phyloP scores from a whole-genome alignment of 2,329 filamentous ascomycete genomes.

The Diaporthe vexans region DNA sequence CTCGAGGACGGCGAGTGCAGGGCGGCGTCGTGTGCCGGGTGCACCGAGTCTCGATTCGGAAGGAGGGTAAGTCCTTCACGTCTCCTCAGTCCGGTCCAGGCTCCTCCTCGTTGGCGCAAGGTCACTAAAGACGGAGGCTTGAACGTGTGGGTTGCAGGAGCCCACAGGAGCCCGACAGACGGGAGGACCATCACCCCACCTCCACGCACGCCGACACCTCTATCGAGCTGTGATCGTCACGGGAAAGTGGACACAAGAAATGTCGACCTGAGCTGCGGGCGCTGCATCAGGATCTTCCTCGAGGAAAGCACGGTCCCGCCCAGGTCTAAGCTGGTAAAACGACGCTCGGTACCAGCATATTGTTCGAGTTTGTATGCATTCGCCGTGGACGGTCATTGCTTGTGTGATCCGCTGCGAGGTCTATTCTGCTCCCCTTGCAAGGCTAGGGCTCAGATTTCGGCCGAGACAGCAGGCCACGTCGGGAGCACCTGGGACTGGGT shows the following conservation, averaged over 20 bases:
- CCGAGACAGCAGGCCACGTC: not conserved
- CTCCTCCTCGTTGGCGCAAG: not conserved
- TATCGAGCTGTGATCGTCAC: constrained; percentile 13
- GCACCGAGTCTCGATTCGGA: not conserved
- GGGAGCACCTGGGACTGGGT: constrained; percentile 15
- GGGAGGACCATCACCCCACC: not conserved
- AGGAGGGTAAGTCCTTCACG: not conserved
- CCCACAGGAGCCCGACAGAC: constrained; percentile 10
- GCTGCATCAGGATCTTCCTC: not conserved
- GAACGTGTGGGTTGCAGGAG: constrained; percentile 22
- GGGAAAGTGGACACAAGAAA: not conserved
- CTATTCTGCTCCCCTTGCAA: constrained; percentile 28
- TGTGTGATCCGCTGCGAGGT: not conserved
- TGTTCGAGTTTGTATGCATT: not conserved
- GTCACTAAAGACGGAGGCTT: constrained; percentile 3
- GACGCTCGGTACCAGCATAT: constrained; percentile 4
- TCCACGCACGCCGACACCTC: constrained; percentile 1
- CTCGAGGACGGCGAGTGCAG: not conserved
- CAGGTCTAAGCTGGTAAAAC: constrained; percentile 5
- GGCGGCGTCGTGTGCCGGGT: too few relatives aligned
- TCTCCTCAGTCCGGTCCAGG: not conserved
- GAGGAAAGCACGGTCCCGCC: constrained; percentile 29
- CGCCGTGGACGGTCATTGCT: constrained; percentile 28
- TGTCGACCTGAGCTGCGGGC: constrained; percentile 16
- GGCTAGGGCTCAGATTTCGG: constrained; percentile 31